phyloP scores from a whole-genome alignment of 192 early-diverging fungal genomes.

The Phlyctochytrium arcticum region DNA sequence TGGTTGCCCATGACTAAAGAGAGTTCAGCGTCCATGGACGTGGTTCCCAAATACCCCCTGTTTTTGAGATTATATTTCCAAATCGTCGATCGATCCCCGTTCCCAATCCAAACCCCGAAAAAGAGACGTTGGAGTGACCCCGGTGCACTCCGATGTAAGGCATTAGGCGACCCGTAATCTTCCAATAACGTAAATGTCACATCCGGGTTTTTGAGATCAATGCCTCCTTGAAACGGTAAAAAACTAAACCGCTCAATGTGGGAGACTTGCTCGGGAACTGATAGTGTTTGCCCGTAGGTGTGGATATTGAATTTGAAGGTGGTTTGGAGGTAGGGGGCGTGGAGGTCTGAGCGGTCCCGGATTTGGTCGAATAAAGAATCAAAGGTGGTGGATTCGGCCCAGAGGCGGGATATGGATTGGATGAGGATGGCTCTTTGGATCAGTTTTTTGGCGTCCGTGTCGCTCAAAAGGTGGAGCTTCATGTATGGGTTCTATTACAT shows the following conservation, averaged over 20 bases:
- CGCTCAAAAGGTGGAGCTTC: conserved; percentile 63
- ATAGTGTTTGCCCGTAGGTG: conserved; percentile 70
- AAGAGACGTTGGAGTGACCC: conserved; percentile 45
- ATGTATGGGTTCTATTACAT: conserved; percentile 72
- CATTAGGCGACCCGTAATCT: conserved; percentile 53
- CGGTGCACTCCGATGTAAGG: conserved; percentile 34
- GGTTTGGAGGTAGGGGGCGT: conserved; percentile 25
- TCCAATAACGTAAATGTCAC: conserved; percentile 71
- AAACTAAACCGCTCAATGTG: conserved; percentile 84
- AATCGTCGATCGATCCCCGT: conserved; percentile 67
- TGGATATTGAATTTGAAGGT: conserved; percentile 54
- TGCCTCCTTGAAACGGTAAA: conserved; percentile 76
- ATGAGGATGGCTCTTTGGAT: conserved; percentile 81
- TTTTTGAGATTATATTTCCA: conserved; percentile 93
- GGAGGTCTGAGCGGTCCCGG: conserved; percentile 52
- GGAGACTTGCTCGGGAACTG: conserved; percentile 66
- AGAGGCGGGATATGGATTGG: conserved; percentile 74
- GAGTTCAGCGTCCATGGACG: conserved; percentile 97
- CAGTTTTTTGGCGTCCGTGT: conserved; percentile 67
- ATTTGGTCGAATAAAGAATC: conserved; percentile 59
- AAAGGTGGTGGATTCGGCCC: conserved; percentile 64
- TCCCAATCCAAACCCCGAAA: conserved; percentile 70
- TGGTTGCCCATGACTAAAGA: conserved; percentile 96
- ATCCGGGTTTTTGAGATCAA: conserved; percentile 78
- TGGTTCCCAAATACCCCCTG: conserved; percentile 89